A percentile compares a stretch with the other conserved stretches of the same genome.
Evolutionary conservation across 176 grass and related monocot genomes (phyloP).

Genomic region (Rhynchospora breviuscula): DNA sequence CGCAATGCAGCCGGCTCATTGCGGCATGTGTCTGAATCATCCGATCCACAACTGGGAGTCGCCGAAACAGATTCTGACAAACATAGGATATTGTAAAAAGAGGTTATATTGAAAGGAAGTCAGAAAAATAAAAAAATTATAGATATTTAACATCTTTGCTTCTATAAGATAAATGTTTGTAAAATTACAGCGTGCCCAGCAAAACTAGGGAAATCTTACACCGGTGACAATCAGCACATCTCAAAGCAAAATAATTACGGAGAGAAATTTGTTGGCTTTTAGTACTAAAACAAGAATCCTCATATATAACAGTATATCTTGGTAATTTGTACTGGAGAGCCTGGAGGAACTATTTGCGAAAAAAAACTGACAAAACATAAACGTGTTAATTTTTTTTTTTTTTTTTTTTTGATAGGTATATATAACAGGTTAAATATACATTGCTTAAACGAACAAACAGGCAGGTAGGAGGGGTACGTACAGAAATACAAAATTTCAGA

Average conservation of each 20-base stretch:
- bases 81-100: background rate
- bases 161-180: background rate
- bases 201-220: too few relatives aligned
- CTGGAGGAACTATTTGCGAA: background rate
- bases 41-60: slow-evolving; percentile 31
- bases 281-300: too few relatives aligned
- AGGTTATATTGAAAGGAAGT: background rate
- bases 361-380: background rate
- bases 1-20: slow-evolving; percentile 46
- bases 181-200: too few relatives aligned
- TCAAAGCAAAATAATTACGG: too few relatives aligned
- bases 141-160: background rate
- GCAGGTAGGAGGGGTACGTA: background rate
- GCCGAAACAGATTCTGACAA: slow-evolving; percentile 37
- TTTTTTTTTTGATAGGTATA: too few relatives aligned
- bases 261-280: too few relatives aligned
- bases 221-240: too few relatives aligned
- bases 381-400: background rate
- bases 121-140: background rate
- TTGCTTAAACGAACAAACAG: background rate
- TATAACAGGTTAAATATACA: background rate
- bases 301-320: too few relatives aligned
- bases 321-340: too few relatives aligned
- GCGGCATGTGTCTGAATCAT: slow-evolving; percentile 39
- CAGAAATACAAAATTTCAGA: background rate